Percentiles rank a stretch among this genome's conserved stretches.
Conservation (phyloP, 345 rosid genomes). For the Excoecaria cochinchinensis region DNA sequence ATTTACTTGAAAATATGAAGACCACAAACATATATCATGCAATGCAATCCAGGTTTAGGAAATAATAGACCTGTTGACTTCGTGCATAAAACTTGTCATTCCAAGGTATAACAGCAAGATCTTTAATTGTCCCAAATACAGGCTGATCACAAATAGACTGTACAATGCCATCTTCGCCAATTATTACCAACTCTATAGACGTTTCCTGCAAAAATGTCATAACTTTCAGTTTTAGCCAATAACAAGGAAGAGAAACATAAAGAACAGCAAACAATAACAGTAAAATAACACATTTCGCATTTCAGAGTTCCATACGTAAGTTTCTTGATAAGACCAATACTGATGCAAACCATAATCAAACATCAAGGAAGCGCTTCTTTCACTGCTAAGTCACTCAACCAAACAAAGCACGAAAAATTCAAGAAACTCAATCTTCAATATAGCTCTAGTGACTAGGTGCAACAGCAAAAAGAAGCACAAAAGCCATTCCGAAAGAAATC, state of each 20-base stretch:
- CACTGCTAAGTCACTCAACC: not conserved
- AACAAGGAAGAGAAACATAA: not conserved
- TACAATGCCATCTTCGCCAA: slow-evolving; percentile 73
- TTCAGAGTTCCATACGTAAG: not conserved
- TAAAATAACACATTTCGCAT: not conserved
- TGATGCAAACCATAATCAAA: not conserved
- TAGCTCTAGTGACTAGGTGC: not conserved
- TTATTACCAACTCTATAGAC: slow-evolving; percentile 77
- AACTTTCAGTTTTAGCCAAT: slow-evolving; percentile 9
- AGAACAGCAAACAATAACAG: not conserved
- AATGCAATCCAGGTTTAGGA: not conserved
- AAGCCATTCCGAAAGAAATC: not conserved
- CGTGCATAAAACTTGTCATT: slow-evolving; percentile 43
- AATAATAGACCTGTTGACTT: slow-evolving; percentile 47
- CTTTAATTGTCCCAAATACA: slow-evolving; percentile 84
- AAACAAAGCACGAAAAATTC: not conserved
- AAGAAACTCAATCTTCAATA: not conserved
- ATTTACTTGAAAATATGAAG: not conserved
- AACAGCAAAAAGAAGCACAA: not conserved
- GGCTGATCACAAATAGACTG: slow-evolving; percentile 84
- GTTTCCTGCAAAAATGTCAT: slow-evolving; percentile 62
- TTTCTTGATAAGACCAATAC: not conserved
- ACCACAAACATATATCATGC: not conserved
- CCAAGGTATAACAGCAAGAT: slow-evolving; percentile 75
- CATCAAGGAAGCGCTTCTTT: not conserved